Conservation (phyloP, 106 monocot species). For the Dioscorea dumetorum region DNA sequence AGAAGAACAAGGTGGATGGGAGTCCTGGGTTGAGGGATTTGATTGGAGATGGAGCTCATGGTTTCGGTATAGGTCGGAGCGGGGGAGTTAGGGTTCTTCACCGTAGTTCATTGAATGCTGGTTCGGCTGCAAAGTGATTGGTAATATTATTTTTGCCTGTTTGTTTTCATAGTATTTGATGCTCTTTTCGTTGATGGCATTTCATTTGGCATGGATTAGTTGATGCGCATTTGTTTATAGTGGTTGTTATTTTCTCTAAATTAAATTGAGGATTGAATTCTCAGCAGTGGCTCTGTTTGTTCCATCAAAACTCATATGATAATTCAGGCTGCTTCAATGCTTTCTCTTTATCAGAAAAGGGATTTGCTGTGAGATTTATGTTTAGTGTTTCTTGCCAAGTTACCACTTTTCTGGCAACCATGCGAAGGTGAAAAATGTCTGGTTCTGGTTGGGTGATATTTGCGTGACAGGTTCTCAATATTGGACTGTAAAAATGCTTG, state of each 20-base stretch:
- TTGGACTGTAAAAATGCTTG: too few relatives aligned
- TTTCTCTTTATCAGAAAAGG: too few relatives aligned
- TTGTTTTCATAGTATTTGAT: not conserved
- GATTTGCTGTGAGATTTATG: too few relatives aligned
- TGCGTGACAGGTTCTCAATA: too few relatives aligned
- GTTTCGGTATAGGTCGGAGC: constrained; percentile 11
- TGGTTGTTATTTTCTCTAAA: not conserved
- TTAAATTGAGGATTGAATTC: not conserved
- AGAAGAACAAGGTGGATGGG: constrained; percentile 8
- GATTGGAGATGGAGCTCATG: constrained; percentile 24
- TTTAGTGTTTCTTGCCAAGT: too few relatives aligned
- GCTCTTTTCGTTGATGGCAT: not conserved
- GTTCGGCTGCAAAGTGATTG: not conserved
- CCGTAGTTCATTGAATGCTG: constrained; percentile 21
- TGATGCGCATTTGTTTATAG: not conserved
- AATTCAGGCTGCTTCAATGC: too few relatives aligned
- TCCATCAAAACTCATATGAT: not conserved
- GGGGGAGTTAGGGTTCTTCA: constrained; percentile 36
- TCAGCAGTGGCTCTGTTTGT: not conserved
- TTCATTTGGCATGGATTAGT: not conserved
- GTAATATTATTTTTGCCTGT: not conserved
- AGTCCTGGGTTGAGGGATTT: constrained; percentile 68
- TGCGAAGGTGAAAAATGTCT: too few relatives aligned
- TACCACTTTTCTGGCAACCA: too few relatives aligned
- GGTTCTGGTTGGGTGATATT: too few relatives aligned